Evolutionary conservation across 1,139 yeast genomes (phyloP).

Genomic region (Suhomyces panamericanus): DNA sequence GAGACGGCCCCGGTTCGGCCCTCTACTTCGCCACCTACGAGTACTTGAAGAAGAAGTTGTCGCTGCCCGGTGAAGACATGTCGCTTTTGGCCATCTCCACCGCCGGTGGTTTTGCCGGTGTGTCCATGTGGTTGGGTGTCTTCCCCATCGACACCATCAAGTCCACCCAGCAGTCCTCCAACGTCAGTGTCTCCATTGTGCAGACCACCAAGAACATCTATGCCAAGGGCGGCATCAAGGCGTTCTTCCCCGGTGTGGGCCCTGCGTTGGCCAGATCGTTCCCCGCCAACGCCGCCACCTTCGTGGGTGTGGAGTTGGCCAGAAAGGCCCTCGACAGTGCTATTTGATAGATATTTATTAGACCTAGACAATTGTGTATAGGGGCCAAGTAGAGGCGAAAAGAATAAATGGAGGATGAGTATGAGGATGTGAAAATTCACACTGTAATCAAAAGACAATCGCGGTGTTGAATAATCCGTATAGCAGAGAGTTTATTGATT

Average conservation of each 20-base stretch:
- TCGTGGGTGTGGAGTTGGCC: conserved; percentile 91
- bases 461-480: no score
- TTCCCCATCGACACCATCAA: conserved; percentile 97
- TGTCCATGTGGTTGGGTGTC: conserved; percentile 94
- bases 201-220: conserved; percentile 67
- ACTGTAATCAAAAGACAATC: no score
- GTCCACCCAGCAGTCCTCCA: conserved; percentile 76
- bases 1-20: conserved; percentile 99
- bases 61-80: conserved; percentile 56
- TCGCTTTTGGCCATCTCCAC: conserved; percentile 74
- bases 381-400: not conserved
- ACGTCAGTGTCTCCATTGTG: conserved; percentile 56
- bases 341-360: conserved; percentile 15
- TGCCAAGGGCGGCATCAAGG: conserved; percentile 76
- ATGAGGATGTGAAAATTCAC: not conserved
- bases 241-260: conserved; percentile 96
- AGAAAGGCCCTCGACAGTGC: conserved; percentile 59
- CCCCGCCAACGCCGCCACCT: conserved; percentile 98
- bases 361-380: not conserved
- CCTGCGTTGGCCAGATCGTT: conserved; percentile 93
- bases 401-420: not conserved
- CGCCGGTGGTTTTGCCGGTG: conserved; percentile 96
- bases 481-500: no score
- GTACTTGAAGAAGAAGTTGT: conserved; percentile 62
- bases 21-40: conserved; percentile 95